Base-by-base conservation (phyloP, 1,139 yeast species). In the Yamadazyma siamensis region DNA sequence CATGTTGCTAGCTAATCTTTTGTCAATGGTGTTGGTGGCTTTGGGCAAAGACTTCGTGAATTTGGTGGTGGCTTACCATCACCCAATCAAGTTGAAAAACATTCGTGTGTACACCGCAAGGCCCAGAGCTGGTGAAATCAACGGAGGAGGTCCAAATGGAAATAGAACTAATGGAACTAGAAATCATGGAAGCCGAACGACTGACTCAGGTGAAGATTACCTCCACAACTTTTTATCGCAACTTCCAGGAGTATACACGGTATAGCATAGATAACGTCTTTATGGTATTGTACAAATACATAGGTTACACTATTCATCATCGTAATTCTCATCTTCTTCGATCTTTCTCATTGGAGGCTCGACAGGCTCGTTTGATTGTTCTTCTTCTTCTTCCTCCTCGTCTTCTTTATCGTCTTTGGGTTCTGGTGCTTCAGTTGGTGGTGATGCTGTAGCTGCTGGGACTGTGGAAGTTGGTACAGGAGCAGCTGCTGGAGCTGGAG, bases 241-340 rank as follows among this genome's bases (percentile, higher is more conserved):
- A n/a, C n/a, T n/a, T n/a, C n/a, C n/a, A n/a, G n/a, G n/a, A n/a
- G n/a, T n/a, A n/a, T n/a, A n/a, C n/a, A n/a, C n/a, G n/a, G n/a
- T n/a, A n/a, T n/a, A n/a, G n/a, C n/a, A n/a, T n/a, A n/a, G n/a
- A n/a, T n/a, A n/a, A n/a, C n/a, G n/a, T n/a, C n/a, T n/a, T n/a
- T n/a, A n/a, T n/a, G n/a, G n/a, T n/a, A n/a, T n/a, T n/a, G n/a
- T n/a, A n/a, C n/a, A n/a, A n/a, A n/a, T n/a, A n/a, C n/a, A n/a
- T n/a, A n/a, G n/a, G n/a, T n/a, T n/a, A n/a, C 7, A 18, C 30
- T 61, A 72, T 23, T 75, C 87, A 36, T 82, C 94, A 52, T 85
- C 95, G 52, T 85, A 85, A 51, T 85, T 75, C 49, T 82, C 89
- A 50, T 85, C 95, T 49, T 84, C 95, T 31, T 81, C 89, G 15